Conservation (phyloP, 202 grass and related monocot species). For the Schoenoplectus tabernaemontani region DNA sequence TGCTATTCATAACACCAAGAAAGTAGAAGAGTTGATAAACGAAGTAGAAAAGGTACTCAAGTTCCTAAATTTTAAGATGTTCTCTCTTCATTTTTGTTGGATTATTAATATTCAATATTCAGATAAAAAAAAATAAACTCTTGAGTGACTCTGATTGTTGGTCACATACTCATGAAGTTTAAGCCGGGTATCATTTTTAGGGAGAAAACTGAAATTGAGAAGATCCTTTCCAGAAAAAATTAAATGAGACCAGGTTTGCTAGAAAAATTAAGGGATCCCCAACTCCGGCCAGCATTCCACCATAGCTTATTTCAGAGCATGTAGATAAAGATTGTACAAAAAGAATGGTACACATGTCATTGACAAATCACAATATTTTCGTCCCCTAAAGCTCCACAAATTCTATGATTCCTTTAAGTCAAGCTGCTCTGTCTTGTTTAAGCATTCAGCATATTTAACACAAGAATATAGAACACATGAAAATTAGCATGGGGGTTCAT, state of each 20-base stretch:
- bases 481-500: not conserved
- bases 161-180: not conserved
- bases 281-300: not conserved
- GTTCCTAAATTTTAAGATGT: not conserved
- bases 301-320: not conserved
- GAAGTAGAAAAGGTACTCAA: slow-evolving; percentile 58
- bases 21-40: slow-evolving; percentile 37
- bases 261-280: not conserved
- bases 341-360: not conserved
- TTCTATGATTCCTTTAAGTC: not conserved
- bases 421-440: not conserved
- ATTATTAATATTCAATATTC: not conserved
- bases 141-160: not conserved
- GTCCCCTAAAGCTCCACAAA: not conserved
- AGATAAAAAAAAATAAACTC: not conserved
- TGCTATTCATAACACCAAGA: slow-evolving; percentile 20
- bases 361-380: not conserved
- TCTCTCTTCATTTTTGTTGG: not conserved
- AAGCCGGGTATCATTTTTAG: not conserved
- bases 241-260: too few species aligned
- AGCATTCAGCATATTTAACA: not conserved
- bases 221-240: too few species aligned
- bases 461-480: not conserved
- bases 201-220: not conserved
- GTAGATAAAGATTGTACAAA: not conserved